These are phyloP conservation scores for Melianthus villosus DNA, from an alignment of 441 rosid genomes.

Conservation along the genomic window DNA sequence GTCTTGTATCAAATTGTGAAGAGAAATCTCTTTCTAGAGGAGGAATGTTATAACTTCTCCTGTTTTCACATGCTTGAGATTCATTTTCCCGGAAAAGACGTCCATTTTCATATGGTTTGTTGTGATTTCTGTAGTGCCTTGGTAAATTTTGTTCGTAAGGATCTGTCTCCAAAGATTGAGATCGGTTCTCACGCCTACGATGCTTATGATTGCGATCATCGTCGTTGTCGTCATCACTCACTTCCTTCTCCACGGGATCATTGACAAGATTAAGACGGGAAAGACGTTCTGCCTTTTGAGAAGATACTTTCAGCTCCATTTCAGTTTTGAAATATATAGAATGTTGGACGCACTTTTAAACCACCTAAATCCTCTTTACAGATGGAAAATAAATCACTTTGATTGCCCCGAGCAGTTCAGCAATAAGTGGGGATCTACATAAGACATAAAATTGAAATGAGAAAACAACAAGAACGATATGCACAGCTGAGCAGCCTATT, in stretches of 20 bases:
- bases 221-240: constrained; percentile 93
- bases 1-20: constrained; percentile 40
- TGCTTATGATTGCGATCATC: constrained; percentile 99
- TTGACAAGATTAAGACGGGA: constrained; percentile 49
- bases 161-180: constrained; percentile 63
- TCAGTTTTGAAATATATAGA: constrained; percentile 10
- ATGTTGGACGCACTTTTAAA: too few relatives aligned
- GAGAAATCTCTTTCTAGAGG: constrained; percentile 23
- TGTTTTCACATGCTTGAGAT: constrained; percentile 33
- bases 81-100: constrained; percentile 39
- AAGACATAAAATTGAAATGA: too few relatives aligned
- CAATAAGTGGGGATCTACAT: too few relatives aligned
- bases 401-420: too few relatives aligned
- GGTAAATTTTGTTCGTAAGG: constrained; percentile 27
- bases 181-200: constrained; percentile 54
- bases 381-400: too few relatives aligned
- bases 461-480: too few relatives aligned
- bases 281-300: constrained; percentile 42
- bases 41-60: constrained; percentile 24
- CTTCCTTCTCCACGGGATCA: constrained; percentile 85
- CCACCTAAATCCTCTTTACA: too few relatives aligned
- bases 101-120: constrained; percentile 53
- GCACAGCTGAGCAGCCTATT: too few relatives aligned
- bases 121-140: constrained; percentile 53
- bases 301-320: constrained; percentile 70